A percentile compares a stretch with the other conserved stretches of the same genome.
Conservation (phyloP, 78 protist species). For the Dictyostelium purpureum region DNA sequence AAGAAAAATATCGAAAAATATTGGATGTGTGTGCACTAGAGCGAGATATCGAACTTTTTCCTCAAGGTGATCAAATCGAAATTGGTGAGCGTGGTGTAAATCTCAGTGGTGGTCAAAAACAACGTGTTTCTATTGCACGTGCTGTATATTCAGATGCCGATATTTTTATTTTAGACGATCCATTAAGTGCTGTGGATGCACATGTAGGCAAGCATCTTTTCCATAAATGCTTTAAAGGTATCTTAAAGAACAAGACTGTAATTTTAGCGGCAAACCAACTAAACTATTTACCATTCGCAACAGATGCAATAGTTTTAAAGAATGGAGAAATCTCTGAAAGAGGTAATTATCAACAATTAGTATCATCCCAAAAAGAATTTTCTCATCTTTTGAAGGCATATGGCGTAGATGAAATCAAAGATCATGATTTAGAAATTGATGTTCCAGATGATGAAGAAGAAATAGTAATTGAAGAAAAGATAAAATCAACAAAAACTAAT, state of each 20-base stretch:
- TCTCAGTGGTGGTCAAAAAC: conserved; percentile 98
- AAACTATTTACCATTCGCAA: conserved; percentile 51
- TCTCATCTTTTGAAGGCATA: conserved; percentile 1
- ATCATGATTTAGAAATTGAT: neutral
- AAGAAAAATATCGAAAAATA: conserved; percentile 50
- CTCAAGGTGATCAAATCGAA: conserved; percentile 92
- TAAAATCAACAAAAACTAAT: conserved; percentile 51
- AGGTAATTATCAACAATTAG: conserved; percentile 76
- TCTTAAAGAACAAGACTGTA: conserved; percentile 72
- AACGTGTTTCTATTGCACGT: conserved; percentile 94
- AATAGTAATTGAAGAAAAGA: conserved; percentile 20
- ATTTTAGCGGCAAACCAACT: conserved; percentile 91
- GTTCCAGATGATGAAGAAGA: neutral
- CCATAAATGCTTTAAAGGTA: conserved; percentile 60
- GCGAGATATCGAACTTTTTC: conserved; percentile 86
- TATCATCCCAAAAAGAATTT: conserved; percentile 22
- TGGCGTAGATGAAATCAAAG: conserved; percentile 36
- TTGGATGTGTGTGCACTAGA: conserved; percentile 87
- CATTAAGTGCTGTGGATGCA: conserved; percentile 95
- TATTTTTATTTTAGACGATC: conserved; percentile 93
- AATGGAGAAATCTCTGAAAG: conserved; percentile 80
- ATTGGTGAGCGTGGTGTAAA: conserved; percentile 95
- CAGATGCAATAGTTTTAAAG: conserved; percentile 39
- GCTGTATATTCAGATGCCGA: conserved; percentile 90
- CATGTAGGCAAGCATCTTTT: conserved; percentile 90